Conservation (phyloP, 169 alveolate species). For the Babesia gibsoni region DNA sequence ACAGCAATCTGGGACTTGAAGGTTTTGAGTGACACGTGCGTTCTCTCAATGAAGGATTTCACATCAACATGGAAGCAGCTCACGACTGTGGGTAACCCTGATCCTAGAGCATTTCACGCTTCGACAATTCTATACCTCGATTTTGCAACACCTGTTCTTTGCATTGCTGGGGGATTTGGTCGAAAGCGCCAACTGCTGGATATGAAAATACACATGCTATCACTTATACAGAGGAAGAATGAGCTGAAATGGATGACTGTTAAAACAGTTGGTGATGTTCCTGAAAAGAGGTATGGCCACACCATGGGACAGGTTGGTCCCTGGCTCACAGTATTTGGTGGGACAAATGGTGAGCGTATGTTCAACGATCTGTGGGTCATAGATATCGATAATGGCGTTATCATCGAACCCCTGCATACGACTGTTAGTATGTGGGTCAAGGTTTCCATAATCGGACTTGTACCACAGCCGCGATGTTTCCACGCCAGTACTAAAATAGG, state of each 20-base stretch:
- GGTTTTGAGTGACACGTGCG: conserved; percentile 38
- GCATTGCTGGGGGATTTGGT: conserved; percentile 53
- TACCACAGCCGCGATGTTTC: conserved; percentile 60
- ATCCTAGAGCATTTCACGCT: conserved; percentile 64
- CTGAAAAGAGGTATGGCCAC: conserved; percentile 53
- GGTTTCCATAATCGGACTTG: conserved; percentile 18
- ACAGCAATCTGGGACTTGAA: conserved; percentile 19
- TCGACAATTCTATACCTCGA: conserved; percentile 39
- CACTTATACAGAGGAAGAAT: not conserved
- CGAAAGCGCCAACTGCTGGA: not conserved
- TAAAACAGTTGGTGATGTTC: conserved; percentile 24
- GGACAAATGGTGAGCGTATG: conserved; percentile 28
- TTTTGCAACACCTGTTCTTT: conserved; percentile 43
- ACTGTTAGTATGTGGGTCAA: conserved; percentile 30
- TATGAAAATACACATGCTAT: conserved; percentile 32
- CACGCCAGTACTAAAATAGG: conserved; percentile 53
- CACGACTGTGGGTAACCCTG: conserved; percentile 14
- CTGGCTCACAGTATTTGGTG: conserved; percentile 49
- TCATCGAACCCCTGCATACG: not conserved
- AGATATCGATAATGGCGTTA: conserved; percentile 18
- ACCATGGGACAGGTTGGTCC: conserved; percentile 45
- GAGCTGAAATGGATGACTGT: conserved; percentile 14
- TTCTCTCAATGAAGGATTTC: not conserved
- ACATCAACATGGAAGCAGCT: conserved; percentile 20
- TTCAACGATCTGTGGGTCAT: conserved; percentile 57